phyloP scores from a whole-genome alignment of 192 early-diverging fungal species.

The Lobosporangium transversale region DNA sequence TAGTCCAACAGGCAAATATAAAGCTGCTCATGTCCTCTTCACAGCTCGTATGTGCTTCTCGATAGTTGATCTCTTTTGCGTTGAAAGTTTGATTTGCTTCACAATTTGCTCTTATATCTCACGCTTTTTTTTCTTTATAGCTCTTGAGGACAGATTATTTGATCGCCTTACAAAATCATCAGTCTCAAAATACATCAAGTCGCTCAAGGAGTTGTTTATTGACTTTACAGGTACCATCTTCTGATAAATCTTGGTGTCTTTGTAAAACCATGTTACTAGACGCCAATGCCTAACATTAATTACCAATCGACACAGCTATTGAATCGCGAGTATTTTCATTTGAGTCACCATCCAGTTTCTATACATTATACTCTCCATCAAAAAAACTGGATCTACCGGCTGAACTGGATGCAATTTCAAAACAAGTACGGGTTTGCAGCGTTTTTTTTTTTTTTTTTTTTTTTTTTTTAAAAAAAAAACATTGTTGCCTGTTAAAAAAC shows the following conservation, averaged over 20 bases:
- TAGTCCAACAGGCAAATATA: constrained; percentile 62
- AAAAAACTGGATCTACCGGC: constrained; percentile 45
- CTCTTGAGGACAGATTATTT: constrained; percentile 69
- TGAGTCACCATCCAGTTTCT: constrained; percentile 74
- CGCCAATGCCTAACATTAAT: background rate
- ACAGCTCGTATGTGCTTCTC: constrained; percentile 57
- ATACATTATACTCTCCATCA: constrained; percentile 69
- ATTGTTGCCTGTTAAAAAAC: too few species aligned
- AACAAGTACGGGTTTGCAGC: constrained; percentile 63
- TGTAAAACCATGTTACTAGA: background rate
- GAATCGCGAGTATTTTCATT: constrained; percentile 77
- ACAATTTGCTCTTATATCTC: background rate
- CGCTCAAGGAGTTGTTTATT: constrained; percentile 79
- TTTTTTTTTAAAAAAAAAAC: too few species aligned
- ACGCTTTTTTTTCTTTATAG: constrained; percentile 44
- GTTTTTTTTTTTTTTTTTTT: too few species aligned
- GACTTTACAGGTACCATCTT: constrained; percentile 87
- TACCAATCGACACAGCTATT: constrained; percentile 55
- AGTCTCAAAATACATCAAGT: constrained; percentile 68
- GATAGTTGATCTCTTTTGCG: too few species aligned
- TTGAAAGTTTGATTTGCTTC: background rate
- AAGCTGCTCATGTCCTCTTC: constrained; percentile 70
- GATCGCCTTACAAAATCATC: constrained; percentile 64
- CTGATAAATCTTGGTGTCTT: background rate
- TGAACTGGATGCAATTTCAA: constrained; percentile 62